A percentile compares a stretch with the other conserved stretches of the same genome.
phyloP scores from a whole-genome alignment of 306 rosid species.

The Geum urbanum region DNA sequence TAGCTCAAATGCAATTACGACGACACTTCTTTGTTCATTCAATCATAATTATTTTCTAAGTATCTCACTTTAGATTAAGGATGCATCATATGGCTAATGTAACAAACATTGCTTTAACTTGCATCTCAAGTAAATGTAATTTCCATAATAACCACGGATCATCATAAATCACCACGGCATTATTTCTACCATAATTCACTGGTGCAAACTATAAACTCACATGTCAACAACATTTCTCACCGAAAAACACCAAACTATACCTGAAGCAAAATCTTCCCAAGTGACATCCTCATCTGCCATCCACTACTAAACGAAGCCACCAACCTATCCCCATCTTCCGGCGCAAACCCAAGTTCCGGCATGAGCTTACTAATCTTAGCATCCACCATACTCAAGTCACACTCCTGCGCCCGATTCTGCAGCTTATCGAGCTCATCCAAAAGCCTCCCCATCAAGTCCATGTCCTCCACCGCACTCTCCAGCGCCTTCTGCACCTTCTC shows the following conservation, averaged over 20 bases:
- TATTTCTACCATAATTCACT: background rate
- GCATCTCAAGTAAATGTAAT: background rate
- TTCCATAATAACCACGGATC: background rate
- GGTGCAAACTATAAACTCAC: slow-evolving; percentile 7
- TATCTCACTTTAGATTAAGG: background rate
- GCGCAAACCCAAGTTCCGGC: slow-evolving; percentile 82
- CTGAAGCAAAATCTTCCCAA: slow-evolving; percentile 95
- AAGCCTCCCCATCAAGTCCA: slow-evolving; percentile 92
- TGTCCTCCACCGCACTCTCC: slow-evolving; percentile 65
- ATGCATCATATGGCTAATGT: background rate
- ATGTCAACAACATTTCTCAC: slow-evolving; percentile 5
- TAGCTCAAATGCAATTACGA: background rate
- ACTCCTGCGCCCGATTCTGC: slow-evolving; percentile 71
- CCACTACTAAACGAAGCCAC: slow-evolving; percentile 96
- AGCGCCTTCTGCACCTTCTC: slow-evolving; percentile 93
- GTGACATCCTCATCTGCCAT: slow-evolving; percentile 99
- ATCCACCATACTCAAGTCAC: slow-evolving; percentile 69
- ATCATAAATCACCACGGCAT: background rate
- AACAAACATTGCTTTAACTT: background rate
- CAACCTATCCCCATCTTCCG: slow-evolving; percentile 82
- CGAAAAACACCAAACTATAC: slow-evolving; percentile 27
- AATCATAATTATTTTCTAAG: background rate
- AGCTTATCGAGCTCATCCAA: slow-evolving; percentile 94
- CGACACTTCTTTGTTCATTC: background rate
- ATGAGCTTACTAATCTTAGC: slow-evolving; percentile 73